Conservation (phyloP, 345 rosid species). For the Gossypium rotundifolium region DNA sequence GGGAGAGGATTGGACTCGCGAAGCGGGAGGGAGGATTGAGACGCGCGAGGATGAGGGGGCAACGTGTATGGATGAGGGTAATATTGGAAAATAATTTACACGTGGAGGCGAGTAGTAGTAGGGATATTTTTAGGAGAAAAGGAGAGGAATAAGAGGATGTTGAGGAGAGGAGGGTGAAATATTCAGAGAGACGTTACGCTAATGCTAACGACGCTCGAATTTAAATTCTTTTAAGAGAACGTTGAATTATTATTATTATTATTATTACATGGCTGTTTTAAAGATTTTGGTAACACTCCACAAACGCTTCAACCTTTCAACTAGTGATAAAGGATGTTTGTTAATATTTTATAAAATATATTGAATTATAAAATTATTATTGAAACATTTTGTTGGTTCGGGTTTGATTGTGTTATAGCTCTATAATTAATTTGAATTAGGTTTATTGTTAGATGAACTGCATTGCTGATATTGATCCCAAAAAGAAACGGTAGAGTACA, state of each 20-base stretch:
- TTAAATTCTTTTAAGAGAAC: not conserved
- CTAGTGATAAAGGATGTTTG: too few species aligned
- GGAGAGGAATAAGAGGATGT: not conserved
- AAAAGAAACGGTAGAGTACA: too few species aligned
- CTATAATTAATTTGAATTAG: too few species aligned
- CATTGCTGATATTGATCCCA: too few species aligned
- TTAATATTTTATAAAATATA: too few species aligned
- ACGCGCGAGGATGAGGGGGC: constrained; percentile 21
- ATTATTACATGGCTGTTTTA: not conserved
- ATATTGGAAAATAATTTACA: not conserved
- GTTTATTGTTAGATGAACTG: too few species aligned
- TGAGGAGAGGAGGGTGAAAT: constrained; percentile 17
- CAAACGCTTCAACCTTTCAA: too few species aligned
- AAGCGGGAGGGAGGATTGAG: not conserved
- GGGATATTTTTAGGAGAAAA: not conserved
- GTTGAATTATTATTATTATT: not conserved
- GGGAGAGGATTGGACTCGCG: constrained; percentile 16
- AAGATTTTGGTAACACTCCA: too few species aligned
- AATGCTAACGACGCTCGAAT: constrained; percentile 16
- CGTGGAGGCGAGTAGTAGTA: constrained; percentile 23
- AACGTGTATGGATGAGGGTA: constrained; percentile 11
- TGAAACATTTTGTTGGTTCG: too few species aligned
- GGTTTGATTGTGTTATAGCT: too few species aligned
- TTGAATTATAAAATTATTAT: too few species aligned
- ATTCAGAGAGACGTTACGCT: constrained; percentile 58